Base-by-base conservation (phyloP, 177 flowering plant genomes). In the Telopea speciosissima region DNA sequence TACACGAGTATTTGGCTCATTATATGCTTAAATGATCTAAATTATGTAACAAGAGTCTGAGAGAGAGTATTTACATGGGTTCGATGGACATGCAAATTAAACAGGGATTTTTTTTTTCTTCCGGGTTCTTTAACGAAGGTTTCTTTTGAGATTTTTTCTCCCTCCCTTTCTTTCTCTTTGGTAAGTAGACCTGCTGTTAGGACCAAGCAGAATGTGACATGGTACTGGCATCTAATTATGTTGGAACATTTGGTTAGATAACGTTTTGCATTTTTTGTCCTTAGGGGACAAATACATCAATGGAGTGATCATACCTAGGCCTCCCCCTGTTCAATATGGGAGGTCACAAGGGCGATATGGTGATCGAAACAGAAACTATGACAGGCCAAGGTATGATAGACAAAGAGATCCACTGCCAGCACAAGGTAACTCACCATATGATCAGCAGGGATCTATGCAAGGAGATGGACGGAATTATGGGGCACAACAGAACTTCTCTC, bases 231-330 rank as follows among this genome's bases (percentile, higher is more conserved):
- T 12, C 14, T 40, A 24, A 31, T 70, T 69, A 1, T 69, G 63
- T 60, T 28, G 16, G 24, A 42, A 49, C 7, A 14, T 26, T 45
- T 45, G 49, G 25, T 23, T 45, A 11, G 5, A 24, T 21, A 24
- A 8, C 42, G 61, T 42, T 62, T 54, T 72, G 14, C 3, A 28
- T 22, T 56, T 74, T 33, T 74, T 13, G 49, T 19, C 33, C 72
- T 54, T 80, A 93, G 99, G 98, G n/a, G 98, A 96, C 79, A 90
- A 96, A 76, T 96, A 96, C 75, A 79, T 83, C 24, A 86, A 96
- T 80, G 99, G 99, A 71, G 77, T 79, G 26, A 91, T 96, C 65
- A 89, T 84, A 72, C 94, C 86, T 0, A 81, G 97, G 75, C 93
- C 97, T 61, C 96, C 94, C 4, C 97, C 97, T 2, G 76, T 84